Base-by-base conservation (phyloP, 345 rosid genomes). In the Gossypium turneri region DNA sequence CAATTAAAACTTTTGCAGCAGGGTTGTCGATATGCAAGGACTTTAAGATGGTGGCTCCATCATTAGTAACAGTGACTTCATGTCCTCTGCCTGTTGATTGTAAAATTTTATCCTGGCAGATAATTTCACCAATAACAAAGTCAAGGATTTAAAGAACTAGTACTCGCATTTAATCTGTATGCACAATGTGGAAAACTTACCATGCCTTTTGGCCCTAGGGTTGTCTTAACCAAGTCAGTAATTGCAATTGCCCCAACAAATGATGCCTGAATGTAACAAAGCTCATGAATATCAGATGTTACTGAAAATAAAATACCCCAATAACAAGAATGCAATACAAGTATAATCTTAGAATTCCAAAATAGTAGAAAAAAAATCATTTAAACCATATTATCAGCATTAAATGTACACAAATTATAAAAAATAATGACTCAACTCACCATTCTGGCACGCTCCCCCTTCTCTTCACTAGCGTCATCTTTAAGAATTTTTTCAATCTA, bases 131-230 rank as follows among this genome's bases (percentile, higher is more conserved):
- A 9, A 73, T 67, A 81, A 73, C 17, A 59, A 81, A 56, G 56
- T 52, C 72, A 29, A 2, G 25, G 67, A 70, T 73, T 67, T 10
- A 2, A 44, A 50, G 25, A 57, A 57, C 62, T 11, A 27, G 22
- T 4, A 73, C 1, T 16, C 10, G 3, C 52, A 53, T 16, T 9
- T 0, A 67, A 19, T 69, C 47, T 48, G 2, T 0, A 11, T 13
- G 62, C 41, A 11, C 34, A 44, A 72, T 43, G 34, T 22, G n/a
- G 59, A 84, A 22, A 64, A 24, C 75, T 77, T 78, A 95, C 99
- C 99, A 95, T 95, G 68, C 99, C 99, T 81, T 95, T 95, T 0
- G 99, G 99, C 24, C 99, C 99, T 78, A 95, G 73, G 68, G 99
- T 95, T 69, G 98, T 88, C 87, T 95, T 95, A 19, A 95, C 94